Percentiles rank a stretch among this genome's conserved stretches.
Conservation (phyloP, 441 rosid species). For the Flueggea neowawraea region DNA sequence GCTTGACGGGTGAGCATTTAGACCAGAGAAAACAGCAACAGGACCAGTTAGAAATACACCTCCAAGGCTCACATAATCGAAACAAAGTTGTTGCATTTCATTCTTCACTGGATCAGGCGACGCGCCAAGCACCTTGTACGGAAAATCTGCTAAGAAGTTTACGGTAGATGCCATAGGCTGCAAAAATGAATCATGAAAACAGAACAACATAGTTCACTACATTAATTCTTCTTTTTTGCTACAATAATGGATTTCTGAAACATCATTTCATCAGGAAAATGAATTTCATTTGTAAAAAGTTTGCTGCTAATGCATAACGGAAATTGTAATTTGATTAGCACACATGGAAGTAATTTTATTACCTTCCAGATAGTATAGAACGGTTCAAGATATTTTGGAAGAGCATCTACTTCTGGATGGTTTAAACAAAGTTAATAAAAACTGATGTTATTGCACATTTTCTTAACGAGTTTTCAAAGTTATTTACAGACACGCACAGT, state of each 20-base stretch:
- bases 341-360: constrained; percentile 4
- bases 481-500: too few relatives aligned
- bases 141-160: constrained; percentile 72
- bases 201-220: neutral
- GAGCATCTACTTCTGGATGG: constrained; percentile 37
- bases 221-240: too few relatives aligned
- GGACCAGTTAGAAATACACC: constrained; percentile 68
- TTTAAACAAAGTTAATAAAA: too few relatives aligned
- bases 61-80: constrained; percentile 73
- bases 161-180: constrained; percentile 87
- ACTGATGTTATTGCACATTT: too few relatives aligned
- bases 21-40: constrained; percentile 65
- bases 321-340: too few relatives aligned
- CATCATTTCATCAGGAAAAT: neutral
- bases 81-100: constrained; percentile 78
- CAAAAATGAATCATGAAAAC: constrained; percentile 13
- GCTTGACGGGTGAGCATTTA: constrained; percentile 65
- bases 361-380: constrained; percentile 91
- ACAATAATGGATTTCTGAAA: too few relatives aligned
- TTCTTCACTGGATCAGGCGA: constrained; percentile 69
- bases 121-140: constrained; percentile 73
- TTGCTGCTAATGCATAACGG: too few relatives aligned
- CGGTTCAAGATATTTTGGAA: constrained; percentile 79
- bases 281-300: too few relatives aligned
- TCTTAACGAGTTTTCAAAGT: too few relatives aligned